Base-by-base conservation (phyloP, 2,329 filamentous ascomycete species). In the Proliferodiscus dingleyae region DNA sequence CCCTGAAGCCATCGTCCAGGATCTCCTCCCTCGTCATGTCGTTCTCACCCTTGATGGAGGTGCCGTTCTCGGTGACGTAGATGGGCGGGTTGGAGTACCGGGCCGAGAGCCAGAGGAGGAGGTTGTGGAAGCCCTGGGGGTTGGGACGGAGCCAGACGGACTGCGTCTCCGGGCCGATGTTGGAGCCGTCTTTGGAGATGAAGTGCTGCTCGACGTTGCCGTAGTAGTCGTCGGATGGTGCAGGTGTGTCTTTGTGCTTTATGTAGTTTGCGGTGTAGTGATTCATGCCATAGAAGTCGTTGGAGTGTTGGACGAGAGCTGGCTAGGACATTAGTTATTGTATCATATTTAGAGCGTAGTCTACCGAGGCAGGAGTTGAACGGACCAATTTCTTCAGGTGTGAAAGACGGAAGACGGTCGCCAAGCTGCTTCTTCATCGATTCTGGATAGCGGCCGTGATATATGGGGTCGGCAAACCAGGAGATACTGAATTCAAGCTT, bases 221-320 rank as follows among this genome's bases (percentile, higher is more conserved):
- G 10, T 80, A 70, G 66, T 80, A 81, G 68, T 95, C 88, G 41
- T 85, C 74, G 3, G 71, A 70, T 1, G 77, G 73, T 0, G 86
- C 69, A 38, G 74, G 69, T 5, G 74, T 76, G 6, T 77, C 74
- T 61, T 80, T 79, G 68, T 90, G 83, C 65, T 81, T 83, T 69
- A 94, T 82, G 69, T 87, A 94, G 73, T 93, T 87, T 61, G 87
- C 85, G 41, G 87, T 90, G 73, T 95, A 95, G 73, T 89, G 85
- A 73, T 95, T 94, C 87, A 91, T 91, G 65, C 87, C 89, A 67
- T 94, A 94, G 68, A 94, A 94, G 71, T 94, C 89, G 66, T 93
- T 93, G 63, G 83, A 88, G n/a, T 86, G 87, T 60, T 84, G 75
- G 37, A 95, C 81, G n/a, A 93, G 72, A 2, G 78, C 78, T 26